phyloP scores from a whole-genome alignment of 2,329 filamentous ascomycete genomes.

The Hymenoscyphus repandus region DNA sequence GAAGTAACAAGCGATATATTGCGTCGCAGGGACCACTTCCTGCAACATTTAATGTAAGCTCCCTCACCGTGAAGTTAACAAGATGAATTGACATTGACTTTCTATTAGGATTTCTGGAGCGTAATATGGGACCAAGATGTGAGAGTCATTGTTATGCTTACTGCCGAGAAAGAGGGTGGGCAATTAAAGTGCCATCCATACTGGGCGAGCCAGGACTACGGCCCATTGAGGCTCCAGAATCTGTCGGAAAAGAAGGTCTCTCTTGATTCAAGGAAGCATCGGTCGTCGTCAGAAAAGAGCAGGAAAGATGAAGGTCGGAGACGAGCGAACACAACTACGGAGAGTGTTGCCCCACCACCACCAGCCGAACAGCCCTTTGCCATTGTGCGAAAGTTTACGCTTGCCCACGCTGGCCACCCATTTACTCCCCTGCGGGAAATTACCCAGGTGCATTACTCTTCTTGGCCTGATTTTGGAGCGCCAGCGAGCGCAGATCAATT shows the following conservation, averaged over 20 bases:
- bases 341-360: slow-evolving; percentile 32
- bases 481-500: slow-evolving; percentile 85
- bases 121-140: slow-evolving; percentile 96
- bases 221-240: slow-evolving; percentile 66
- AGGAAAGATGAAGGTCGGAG: slow-evolving; percentile 36
- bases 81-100: slow-evolving; percentile 11
- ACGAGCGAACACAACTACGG: slow-evolving; percentile 50
- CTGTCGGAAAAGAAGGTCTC: slow-evolving; percentile 80
- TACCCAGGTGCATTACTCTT: slow-evolving; percentile 88
- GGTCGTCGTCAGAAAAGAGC: slow-evolving; percentile 31
- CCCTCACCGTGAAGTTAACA: slow-evolving; percentile 1
- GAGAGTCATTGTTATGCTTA: slow-evolving; percentile 92
- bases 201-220: slow-evolving; percentile 78
- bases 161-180: slow-evolving; percentile 86
- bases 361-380: slow-evolving; percentile 64
- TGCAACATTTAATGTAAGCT: slow-evolving; percentile 76
- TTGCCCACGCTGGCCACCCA: slow-evolving; percentile 70
- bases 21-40: slow-evolving; percentile 92
- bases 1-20: slow-evolving; percentile 90
- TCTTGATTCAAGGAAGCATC: slow-evolving; percentile 54
- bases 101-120: slow-evolving; percentile 84
- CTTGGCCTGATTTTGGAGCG: slow-evolving; percentile 97
- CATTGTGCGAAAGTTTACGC: slow-evolving; percentile 78
- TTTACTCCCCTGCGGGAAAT: slow-evolving; percentile 87
- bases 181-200: slow-evolving; percentile 94